A percentile compares a stretch with the other conserved stretches of the same genome.
phyloP scores from a whole-genome alignment of 2,329 filamentous ascomycete genomes.

The Phoma sp. region DNA sequence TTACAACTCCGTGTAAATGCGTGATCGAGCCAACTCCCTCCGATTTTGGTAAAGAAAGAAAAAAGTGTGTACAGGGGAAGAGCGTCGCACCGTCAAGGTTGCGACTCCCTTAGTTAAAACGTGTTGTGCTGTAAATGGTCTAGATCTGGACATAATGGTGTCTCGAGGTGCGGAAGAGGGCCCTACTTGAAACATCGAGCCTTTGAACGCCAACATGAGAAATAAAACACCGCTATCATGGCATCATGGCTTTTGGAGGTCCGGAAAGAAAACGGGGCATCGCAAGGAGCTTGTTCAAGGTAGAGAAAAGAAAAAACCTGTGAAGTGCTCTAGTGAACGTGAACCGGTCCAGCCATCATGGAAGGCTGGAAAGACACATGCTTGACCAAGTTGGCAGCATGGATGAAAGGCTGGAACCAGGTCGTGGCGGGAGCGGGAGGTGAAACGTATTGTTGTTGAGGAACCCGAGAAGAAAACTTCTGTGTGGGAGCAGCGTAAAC shows the following conservation, averaged over 20 bases:
- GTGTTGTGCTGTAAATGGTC: slow-evolving; percentile 34
- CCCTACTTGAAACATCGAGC: slow-evolving; percentile 44
- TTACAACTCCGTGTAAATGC: slow-evolving; percentile 33
- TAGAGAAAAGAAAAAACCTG: slow-evolving; percentile 20
- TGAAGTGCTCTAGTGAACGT: slow-evolving; percentile 40
- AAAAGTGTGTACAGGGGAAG: slow-evolving; percentile 25
- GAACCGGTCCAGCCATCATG: slow-evolving; percentile 45
- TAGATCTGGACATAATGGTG: slow-evolving; percentile 25
- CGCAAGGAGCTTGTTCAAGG: slow-evolving; percentile 37
- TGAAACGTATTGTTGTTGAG: slow-evolving; percentile 47
- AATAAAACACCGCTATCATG: slow-evolving; percentile 41
- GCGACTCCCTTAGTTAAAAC: slow-evolving; percentile 35
- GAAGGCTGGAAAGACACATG: slow-evolving; percentile 50
- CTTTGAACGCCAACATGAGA: slow-evolving; percentile 36
- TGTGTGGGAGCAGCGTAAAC: slow-evolving; percentile 32
- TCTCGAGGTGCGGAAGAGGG: slow-evolving; percentile 17
- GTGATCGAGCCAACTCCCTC: slow-evolving; percentile 13
- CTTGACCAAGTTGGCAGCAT: slow-evolving; percentile 49
- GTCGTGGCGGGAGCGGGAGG: slow-evolving; percentile 39
- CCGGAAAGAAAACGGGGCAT: slow-evolving; percentile 40
- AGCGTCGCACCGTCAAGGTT: slow-evolving; percentile 42
- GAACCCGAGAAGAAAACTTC: slow-evolving; percentile 37
- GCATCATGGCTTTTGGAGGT: slow-evolving; percentile 46
- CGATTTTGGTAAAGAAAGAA: slow-evolving; percentile 15
- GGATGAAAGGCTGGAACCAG: slow-evolving; percentile 50